These are phyloP conservation scores for Tylopilus sp. DNA, from an alignment of 768 basidiomycete species.

Conservation along the genomic window DNA sequence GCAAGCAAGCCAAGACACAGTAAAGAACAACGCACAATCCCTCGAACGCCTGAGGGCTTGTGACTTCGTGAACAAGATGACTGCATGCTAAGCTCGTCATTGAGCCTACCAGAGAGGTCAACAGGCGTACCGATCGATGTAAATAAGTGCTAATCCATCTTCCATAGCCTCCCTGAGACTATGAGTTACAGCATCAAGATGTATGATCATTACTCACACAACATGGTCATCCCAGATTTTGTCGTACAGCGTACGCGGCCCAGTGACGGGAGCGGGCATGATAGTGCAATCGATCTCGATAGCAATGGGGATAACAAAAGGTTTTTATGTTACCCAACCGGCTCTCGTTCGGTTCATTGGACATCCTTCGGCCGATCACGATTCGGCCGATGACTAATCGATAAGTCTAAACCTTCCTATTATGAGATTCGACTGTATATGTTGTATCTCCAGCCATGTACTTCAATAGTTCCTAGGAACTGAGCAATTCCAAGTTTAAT, in stretches of 20 bases:
- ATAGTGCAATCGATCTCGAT: background rate
- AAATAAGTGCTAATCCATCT: conserved; percentile 76
- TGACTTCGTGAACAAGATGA: conserved; percentile 84
- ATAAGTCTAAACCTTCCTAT: too few species aligned
- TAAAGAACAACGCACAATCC: conserved; percentile 54
- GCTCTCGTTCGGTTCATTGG: background rate
- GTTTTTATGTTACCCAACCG: too few species aligned
- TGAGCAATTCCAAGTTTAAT: too few species aligned
- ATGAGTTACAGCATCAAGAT: conserved; percentile 13
- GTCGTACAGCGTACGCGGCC: conserved; percentile 91
- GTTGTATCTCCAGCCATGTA: too few species aligned
- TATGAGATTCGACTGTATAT: too few species aligned
- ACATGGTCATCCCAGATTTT: conserved; percentile 99
- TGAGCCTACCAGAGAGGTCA: background rate
- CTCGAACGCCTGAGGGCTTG: conserved; percentile 91
- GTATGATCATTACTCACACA: conserved; percentile 50
- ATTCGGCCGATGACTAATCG: too few species aligned
- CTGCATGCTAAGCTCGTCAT: conserved; percentile 22
- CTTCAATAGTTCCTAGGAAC: too few species aligned
- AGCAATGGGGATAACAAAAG: background rate
- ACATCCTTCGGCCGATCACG: conserved; percentile 1
- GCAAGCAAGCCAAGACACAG: conserved; percentile 3
- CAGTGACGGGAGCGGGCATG: conserved; percentile 55
- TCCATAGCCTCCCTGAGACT: conserved; percentile 60
- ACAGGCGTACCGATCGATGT: conserved; percentile 66